Evolutionary conservation across 306 rosid species (phyloP), one percentile per base, ranked within the genome.

Genomic region (Abrus pulchellus): DNA sequence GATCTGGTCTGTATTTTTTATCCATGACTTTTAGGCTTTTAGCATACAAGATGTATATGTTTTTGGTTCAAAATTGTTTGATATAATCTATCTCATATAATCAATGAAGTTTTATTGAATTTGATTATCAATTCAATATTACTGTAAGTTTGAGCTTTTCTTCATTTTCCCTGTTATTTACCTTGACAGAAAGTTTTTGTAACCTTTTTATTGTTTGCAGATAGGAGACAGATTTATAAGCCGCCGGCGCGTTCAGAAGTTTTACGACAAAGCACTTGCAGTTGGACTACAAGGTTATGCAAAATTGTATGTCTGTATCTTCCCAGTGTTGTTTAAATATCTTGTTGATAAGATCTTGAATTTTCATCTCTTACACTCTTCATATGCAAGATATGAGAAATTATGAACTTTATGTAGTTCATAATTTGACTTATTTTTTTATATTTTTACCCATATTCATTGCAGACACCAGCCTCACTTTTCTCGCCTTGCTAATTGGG

Each of bases 401-500:
- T 9, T 30, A 44, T 10, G 33, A 72, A 33, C 50, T 75, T 67
- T 75, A 54, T 47, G 32, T 55, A 34, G 73, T 81, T 76, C 67
- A 32, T 75, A 34, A 14, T 66, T 56, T 49, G 75, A 59, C 53
- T 50, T n/a, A n/a, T 72, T 75, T 59, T 78, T 34, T 84, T 59
- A 80, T 29, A 75, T 50, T 49, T 34, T 85, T 45, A 14, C 78
- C 43, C 67, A 82, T 78, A 54, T 68, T 84, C 44, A 67, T 72
- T 83, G 92, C 97, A 95, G 99, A 77, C 97, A 95, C 85, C 93
- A 92, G 83, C 97, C 89, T 89, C 90, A 36, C 56, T 88, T 87
- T 84, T 63, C 96, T 77, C 96, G 94, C 69, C 98, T 95, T 27
- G 97, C 97, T 62, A 90, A 95, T 83, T 95, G 98, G 99, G 99